phyloP scores from a whole-genome alignment of 2,329 filamentous ascomycete genomes.

The Zymoseptoria pseudotritici region DNA sequence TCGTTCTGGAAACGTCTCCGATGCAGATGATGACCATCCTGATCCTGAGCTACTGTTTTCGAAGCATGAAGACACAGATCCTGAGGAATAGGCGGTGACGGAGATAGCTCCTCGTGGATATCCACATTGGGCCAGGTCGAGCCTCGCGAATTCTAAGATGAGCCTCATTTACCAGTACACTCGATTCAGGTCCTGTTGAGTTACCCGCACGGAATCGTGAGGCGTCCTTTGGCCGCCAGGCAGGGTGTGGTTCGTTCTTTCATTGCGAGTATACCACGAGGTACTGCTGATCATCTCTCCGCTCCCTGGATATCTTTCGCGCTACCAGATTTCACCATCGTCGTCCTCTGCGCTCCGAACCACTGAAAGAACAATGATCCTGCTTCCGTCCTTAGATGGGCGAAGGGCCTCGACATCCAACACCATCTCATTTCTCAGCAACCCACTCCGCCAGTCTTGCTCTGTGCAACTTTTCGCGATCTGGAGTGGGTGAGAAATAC shows the following conservation, averaged over 20 bases:
- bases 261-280: neutral
- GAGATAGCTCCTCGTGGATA: neutral
- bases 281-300: neutral
- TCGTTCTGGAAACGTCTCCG: constrained; percentile 11
- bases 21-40: constrained; percentile 38
- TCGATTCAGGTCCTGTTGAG: neutral
- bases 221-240: neutral
- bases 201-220: neutral
- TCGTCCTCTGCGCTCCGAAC: neutral
- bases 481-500: neutral
- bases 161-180: too few species aligned
- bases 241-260: neutral
- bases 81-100: constrained; percentile 4
- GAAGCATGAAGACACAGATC: constrained; percentile 32
- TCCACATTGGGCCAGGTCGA: too few species aligned
- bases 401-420: neutral
- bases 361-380: neutral
- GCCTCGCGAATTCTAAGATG: too few species aligned
- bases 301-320: too few species aligned
- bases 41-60: constrained; percentile 45
- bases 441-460: neutral
- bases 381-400: neutral
- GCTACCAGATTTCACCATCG: neutral
- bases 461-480: neutral
- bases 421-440: neutral